Percentiles rank a stretch among this genome's conserved stretches.
Conservation (phyloP, 108 stramenopile genomes). For the Aureococcus anophagefferens region DNA sequence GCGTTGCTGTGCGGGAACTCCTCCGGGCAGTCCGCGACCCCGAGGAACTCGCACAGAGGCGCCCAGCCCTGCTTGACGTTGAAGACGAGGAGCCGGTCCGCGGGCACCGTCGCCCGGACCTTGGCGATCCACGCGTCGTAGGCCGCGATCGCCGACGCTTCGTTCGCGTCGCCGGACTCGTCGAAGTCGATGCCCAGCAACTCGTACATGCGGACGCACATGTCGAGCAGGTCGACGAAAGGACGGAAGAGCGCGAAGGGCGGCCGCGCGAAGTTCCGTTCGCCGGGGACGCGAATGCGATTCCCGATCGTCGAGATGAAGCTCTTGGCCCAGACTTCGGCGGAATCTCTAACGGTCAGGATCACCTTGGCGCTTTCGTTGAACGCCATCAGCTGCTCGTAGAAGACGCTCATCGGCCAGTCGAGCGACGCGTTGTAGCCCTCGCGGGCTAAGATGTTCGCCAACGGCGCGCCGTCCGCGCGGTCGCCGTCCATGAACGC, state of each 20-base stretch:
- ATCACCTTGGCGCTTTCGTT: conserved; percentile 39
- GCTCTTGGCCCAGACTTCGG: too few relatives aligned
- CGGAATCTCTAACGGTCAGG: too few relatives aligned
- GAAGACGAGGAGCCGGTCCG: conserved; percentile 33
- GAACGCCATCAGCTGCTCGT: conserved; percentile 5
- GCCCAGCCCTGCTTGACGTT: conserved; percentile 43
- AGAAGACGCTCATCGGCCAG: conserved; percentile 22
- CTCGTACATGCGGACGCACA: conserved; percentile 10
- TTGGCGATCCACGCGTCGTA: conserved; percentile 11
- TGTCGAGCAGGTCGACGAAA: too few relatives aligned
- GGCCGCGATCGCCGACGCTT: conserved; percentile 6
- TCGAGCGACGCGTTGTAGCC: conserved; percentile 42
- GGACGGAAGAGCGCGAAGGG: too few relatives aligned
- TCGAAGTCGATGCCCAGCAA: conserved; percentile 17
- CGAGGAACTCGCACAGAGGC: conserved; percentile 40
- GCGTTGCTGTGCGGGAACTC: too few relatives aligned
- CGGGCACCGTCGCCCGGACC: conserved; percentile 13
- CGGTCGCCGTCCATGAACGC: too few relatives aligned
- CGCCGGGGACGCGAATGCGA: too few relatives aligned
- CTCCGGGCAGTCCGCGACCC: background rate
- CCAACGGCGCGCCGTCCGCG: too few relatives aligned
- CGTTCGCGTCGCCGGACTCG: background rate
- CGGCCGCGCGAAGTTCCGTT: too few relatives aligned
- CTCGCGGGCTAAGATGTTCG: too few relatives aligned
- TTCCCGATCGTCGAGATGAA: too few relatives aligned